Conservation (phyloP, 768 basidiomycete species). For the Asterophora lycoperdoides region DNA sequence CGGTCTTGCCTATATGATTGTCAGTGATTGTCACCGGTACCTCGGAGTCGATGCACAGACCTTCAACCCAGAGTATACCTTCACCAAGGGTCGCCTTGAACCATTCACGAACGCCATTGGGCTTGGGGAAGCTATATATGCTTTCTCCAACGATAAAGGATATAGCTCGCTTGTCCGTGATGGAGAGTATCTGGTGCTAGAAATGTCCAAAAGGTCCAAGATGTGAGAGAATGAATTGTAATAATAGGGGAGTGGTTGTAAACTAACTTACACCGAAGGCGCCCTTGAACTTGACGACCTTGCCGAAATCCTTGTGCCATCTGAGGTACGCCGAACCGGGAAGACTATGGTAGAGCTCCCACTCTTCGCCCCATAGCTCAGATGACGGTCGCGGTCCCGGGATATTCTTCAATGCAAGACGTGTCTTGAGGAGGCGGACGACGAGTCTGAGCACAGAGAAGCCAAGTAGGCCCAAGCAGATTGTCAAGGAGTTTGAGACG, state of each 20-base stretch:
- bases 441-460: constrained; percentile 29
- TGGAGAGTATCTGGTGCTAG: constrained; percentile 55
- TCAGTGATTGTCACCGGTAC: not conserved
- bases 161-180: constrained; percentile 52
- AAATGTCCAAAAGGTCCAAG: constrained; percentile 7
- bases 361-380: constrained; percentile 60
- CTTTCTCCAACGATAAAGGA: constrained; percentile 51
- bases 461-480: constrained; percentile 26
- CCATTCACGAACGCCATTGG: constrained; percentile 59
- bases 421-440: constrained; percentile 29
- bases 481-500: constrained; percentile 22
- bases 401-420: constrained; percentile 37
- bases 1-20: constrained; percentile 41
- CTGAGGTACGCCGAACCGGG: constrained; percentile 49
- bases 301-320: constrained; percentile 54
- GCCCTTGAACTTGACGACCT: constrained; percentile 51
- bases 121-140: constrained; percentile 58
- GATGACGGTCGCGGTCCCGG: constrained; percentile 50
- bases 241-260: not conserved
- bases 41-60: constrained; percentile 21
- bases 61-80: constrained; percentile 66
- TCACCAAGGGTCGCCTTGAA: constrained; percentile 57
- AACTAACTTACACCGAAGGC: constrained; percentile 46
- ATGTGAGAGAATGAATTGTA: constrained; percentile 7
- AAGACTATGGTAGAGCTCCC: constrained; percentile 46